Evolutionary conservation across 352 stramenopile species (phyloP).

Genomic region (Pythium brassicae): DNA sequence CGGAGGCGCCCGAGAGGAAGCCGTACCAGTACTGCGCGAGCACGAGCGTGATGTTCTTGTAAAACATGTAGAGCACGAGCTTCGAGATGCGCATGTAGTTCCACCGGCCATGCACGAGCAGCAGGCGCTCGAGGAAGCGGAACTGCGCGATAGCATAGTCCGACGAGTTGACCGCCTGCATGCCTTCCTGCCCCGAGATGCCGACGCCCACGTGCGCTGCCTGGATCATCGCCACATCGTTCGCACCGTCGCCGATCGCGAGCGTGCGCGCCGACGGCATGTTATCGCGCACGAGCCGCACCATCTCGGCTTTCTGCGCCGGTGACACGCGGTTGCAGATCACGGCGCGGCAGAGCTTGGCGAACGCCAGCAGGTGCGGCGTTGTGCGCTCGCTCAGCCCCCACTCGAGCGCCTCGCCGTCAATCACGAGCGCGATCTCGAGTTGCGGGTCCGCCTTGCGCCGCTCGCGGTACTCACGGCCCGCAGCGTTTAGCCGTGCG

Average conservation of each 20-base stretch:
- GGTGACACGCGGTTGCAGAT: conserved; percentile 82
- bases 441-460: conserved; percentile 14
- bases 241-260: conserved; percentile 91
- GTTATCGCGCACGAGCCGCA: conserved; percentile 49
- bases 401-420: conserved; percentile 37
- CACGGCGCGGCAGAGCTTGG: conserved; percentile 67
- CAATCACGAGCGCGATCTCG: conserved; percentile 52
- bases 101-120: conserved; percentile 96
- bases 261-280: conserved; percentile 70
- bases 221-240: conserved; percentile 95
- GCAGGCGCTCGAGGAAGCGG: conserved; percentile 89
- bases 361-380: conserved; percentile 33
- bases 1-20: conserved; percentile 90
- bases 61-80: conserved; percentile 95
- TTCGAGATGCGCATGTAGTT: conserved; percentile 95
- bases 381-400: no score
- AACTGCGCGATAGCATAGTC: conserved; percentile 99
- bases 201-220: conserved; percentile 87
- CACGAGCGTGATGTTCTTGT: conserved; percentile 97
- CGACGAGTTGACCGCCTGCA: conserved; percentile 95
- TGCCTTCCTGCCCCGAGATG: conserved; percentile 89
- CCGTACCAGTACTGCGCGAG: conserved; percentile 89
- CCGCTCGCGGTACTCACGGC: conserved; percentile 11
- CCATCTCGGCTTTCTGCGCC: conserved; percentile 78
- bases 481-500: conserved; percentile 27